A percentile compares a stretch with the other conserved stretches of the same genome.
These are phyloP conservation scores for Clathrospora elynae DNA, from an alignment of 2,329 filamentous ascomycete genomes.

Conservation along the genomic window DNA sequence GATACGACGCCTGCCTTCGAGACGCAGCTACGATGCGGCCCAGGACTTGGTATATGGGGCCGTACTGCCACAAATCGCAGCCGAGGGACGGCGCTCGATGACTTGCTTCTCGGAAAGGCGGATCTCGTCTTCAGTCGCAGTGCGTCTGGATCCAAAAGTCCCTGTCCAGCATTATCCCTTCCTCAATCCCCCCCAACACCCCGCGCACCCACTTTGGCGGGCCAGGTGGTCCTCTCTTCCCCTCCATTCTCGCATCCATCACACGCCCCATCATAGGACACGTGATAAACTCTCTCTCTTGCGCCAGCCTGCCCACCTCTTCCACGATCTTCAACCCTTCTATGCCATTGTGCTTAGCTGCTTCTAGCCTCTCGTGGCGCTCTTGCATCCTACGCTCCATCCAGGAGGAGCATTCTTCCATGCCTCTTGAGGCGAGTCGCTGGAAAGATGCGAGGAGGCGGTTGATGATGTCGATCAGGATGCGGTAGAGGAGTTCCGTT, in stretches of 20 bases:
- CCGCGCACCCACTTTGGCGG: slow-evolving; percentile 34
- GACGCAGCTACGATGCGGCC: no score
- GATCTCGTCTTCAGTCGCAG: slow-evolving; percentile 13
- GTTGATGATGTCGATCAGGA: slow-evolving; percentile 39
- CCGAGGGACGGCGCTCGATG: background rate
- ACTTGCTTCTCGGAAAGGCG: background rate
- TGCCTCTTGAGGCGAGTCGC: slow-evolving; percentile 26
- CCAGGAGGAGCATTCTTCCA: slow-evolving; percentile 33
- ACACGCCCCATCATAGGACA: slow-evolving; percentile 26
- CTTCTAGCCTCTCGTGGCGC: slow-evolving; percentile 13
- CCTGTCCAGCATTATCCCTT: slow-evolving; percentile 33
- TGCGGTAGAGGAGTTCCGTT: slow-evolving; percentile 39
- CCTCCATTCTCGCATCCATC: slow-evolving; percentile 2
- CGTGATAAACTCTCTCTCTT: slow-evolving; percentile 25
- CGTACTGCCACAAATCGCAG: no score
- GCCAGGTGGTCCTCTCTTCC: slow-evolving; percentile 8
- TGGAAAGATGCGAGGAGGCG: slow-evolving; percentile 31
- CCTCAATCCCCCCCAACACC: slow-evolving; percentile 35
- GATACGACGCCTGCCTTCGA: no score
- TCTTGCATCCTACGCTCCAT: slow-evolving; percentile 31
- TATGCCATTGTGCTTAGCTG: background rate
- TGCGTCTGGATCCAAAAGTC: slow-evolving; percentile 38
- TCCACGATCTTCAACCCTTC: slow-evolving; percentile 21
- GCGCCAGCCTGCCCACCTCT: slow-evolving; percentile 29
- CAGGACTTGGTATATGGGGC: no score